Evolutionary conservation across 192 early-diverging fungal genomes (phyloP), one percentile per base, ranked within the genome.

Genomic region (Mortierella alpina): DNA sequence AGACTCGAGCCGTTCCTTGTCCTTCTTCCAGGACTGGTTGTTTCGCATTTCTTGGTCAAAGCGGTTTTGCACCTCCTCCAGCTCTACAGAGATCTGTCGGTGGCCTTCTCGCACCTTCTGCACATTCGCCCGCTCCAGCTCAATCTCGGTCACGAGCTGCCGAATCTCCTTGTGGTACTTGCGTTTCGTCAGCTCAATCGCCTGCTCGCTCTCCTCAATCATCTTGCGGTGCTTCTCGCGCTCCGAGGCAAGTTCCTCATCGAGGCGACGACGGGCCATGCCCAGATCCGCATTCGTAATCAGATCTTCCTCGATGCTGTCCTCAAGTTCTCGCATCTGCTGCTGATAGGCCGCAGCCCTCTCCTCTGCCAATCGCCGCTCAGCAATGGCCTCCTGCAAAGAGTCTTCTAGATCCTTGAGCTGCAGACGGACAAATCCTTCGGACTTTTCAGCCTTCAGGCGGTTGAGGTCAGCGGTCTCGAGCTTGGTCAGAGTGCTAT

Each of bases 161-260:
- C 95, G 91, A 22, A 96, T 84, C 85, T 97, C 95, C 68, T 90
- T 92, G 73, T 95, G 93, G 76, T 95, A 96, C 81, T 93, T 96
- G 62, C 88, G 91, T 13, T 92, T 90, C 57, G 91, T 85, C 62
- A 84, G 84, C n/a, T 95, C 94, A 15, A 96, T 84, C 9, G 89
- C 81, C 31, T 81, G 82, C 51, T 93, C 93, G 46, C 90, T 88
- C 51, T 94, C 94, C 58, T 95, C 95, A 22, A 92, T 79, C 65
- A 96, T 95, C 18, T 88, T 86, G 51, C 88, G 85, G 63, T 94
- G 90, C 59, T 92, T 86, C 56, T 95, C 92, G 56, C 89, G 85
- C 31, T 93, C 82, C 20, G 85, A 86, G 23, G 82, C 73, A 15
- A 96, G 84, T 83, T 96, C 95, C 58, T 92, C 90, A 75, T 95